phyloP scores from a whole-genome alignment of 306 rosid species.

The Hylodesmum podocarpum region DNA sequence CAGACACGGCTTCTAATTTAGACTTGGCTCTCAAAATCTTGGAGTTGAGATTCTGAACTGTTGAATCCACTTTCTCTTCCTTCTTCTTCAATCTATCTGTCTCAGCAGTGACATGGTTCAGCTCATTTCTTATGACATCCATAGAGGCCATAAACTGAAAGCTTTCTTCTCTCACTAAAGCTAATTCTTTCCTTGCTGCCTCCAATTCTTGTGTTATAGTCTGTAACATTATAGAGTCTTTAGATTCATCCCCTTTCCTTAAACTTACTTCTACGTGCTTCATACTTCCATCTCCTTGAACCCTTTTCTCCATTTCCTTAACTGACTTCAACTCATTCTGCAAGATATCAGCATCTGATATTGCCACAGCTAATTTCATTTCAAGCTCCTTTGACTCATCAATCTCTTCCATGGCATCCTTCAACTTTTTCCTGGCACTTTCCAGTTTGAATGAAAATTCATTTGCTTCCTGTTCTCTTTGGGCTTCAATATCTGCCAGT shows the following conservation, averaged over 20 bases:
- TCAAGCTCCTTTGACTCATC: slow-evolving; percentile 64
- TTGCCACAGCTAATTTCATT: slow-evolving; percentile 54
- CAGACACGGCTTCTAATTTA: slow-evolving; percentile 67
- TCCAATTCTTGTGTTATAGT: slow-evolving; percentile 55
- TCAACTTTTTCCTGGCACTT: slow-evolving; percentile 41
- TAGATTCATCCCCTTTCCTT: slow-evolving; percentile 41
- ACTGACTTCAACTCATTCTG: slow-evolving; percentile 54
- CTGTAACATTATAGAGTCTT: slow-evolving; percentile 32
- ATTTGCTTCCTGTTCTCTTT: slow-evolving; percentile 52
- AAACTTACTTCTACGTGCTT: slow-evolving; percentile 32
- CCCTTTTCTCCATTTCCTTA: slow-evolving; percentile 48
- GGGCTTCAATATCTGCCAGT: slow-evolving; percentile 50
- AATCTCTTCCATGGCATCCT: slow-evolving; percentile 47
- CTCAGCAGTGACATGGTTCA: slow-evolving; percentile 54
- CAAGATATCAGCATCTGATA: slow-evolving; percentile 65
- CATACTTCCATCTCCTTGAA: slow-evolving; percentile 40
- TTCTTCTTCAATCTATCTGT: slow-evolving; percentile 48
- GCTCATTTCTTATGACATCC: slow-evolving; percentile 87
- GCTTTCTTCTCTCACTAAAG: slow-evolving; percentile 61
- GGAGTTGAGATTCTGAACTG: slow-evolving; percentile 54
- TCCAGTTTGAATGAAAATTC: slow-evolving; percentile 48
- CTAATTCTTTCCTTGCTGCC: slow-evolving; percentile 65
- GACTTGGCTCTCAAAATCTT: slow-evolving; percentile 77
- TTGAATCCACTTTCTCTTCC: slow-evolving; percentile 46
- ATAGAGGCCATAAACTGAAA: slow-evolving; percentile 82